Evolutionary conservation across 768 basidiomycete species (phyloP).

Genomic region (Artomyces pyxidatus): DNA sequence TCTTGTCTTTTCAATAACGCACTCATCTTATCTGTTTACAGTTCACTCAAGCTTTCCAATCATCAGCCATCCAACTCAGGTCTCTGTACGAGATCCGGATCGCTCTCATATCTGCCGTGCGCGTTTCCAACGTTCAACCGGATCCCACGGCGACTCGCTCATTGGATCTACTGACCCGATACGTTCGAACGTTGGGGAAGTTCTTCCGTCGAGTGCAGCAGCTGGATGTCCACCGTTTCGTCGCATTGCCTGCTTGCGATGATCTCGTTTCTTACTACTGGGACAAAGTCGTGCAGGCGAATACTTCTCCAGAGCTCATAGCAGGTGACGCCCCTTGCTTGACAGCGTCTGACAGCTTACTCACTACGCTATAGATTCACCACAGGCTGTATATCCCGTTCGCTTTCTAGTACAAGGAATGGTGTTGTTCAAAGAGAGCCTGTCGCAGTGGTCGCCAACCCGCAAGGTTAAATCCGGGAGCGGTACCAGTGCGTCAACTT

Average conservation of each 20-base stretch:
- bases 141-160: conserved; percentile 34
- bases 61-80: conserved; percentile 48
- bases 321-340: conserved; percentile 33
- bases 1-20: not conserved
- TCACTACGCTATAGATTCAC: conserved; percentile 40
- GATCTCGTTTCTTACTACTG: conserved; percentile 75
- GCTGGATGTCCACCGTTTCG: conserved; percentile 49
- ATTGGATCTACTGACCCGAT: conserved; percentile 54
- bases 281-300: conserved; percentile 71
- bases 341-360: not conserved
- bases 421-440: conserved; percentile 78
- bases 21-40: conserved; percentile 21
- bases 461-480: conserved; percentile 54
- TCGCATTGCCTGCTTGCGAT: conserved; percentile 51
- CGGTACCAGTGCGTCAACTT: conserved; percentile 39
- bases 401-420: conserved; percentile 78
- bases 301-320: conserved; percentile 42
- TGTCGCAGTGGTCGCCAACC: conserved; percentile 67
- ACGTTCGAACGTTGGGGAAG: conserved; percentile 68
- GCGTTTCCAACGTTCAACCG: conserved; percentile 24
- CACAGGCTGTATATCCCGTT: conserved; percentile 61
- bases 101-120: conserved; percentile 37
- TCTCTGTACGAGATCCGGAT: conserved; percentile 51
- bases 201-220: conserved; percentile 73
- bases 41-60: conserved; percentile 56